Evolutionary conservation across 768 basidiomycete species (phyloP), one percentile per base, ranked within the genome.

Genomic region (Mycena vitilis): DNA sequence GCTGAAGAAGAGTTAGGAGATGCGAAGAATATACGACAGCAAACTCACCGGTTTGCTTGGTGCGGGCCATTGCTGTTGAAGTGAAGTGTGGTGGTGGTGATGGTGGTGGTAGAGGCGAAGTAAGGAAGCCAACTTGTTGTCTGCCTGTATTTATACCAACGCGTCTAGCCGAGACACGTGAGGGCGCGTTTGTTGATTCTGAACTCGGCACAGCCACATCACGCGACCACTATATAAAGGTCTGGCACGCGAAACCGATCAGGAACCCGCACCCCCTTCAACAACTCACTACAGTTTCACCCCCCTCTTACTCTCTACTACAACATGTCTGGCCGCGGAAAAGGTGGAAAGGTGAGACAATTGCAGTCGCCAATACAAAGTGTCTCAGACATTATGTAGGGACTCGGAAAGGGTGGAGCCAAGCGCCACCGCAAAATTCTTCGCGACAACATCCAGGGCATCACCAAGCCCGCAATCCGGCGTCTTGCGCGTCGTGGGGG

Each of bases 401-500:
- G 92, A 78, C 89, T 94, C 78, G 93, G 93, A 78, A 94, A 94
- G 86, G 91, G 92, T 66, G 92, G 92, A 73, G 90, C 90, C 56
- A 92, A 91, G 83, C 88, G 92, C 78, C 92, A 93, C 82, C 88
- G 92, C 75, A 94, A 94, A 83, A 92, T 94, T 78, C 84, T 93
- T 75, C 91, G 91, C 74, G 88, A 89, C 72, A 89, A 89, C 82
- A 90, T 90, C 65, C 89, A 90, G 75, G 89, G 90, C 81, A 92
- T 92, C 80, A 92, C 90, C 67, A 92, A 92, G 84, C 91, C 91
- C 73, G 91, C 87, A 77, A 88, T 95, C 78, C 92, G 92, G 82
- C 93, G 94, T 85, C 91, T 95, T 68, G 94, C 94, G 49, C 92
- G 94, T 76, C 91, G 94, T 87, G 94, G 94, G 76, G 94, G 94